Percentiles rank a stretch among this genome's conserved stretches.
Evolutionary conservation across 2,329 filamentous ascomycete species (phyloP).

Genomic region (Diplodia scrobiculata): DNA sequence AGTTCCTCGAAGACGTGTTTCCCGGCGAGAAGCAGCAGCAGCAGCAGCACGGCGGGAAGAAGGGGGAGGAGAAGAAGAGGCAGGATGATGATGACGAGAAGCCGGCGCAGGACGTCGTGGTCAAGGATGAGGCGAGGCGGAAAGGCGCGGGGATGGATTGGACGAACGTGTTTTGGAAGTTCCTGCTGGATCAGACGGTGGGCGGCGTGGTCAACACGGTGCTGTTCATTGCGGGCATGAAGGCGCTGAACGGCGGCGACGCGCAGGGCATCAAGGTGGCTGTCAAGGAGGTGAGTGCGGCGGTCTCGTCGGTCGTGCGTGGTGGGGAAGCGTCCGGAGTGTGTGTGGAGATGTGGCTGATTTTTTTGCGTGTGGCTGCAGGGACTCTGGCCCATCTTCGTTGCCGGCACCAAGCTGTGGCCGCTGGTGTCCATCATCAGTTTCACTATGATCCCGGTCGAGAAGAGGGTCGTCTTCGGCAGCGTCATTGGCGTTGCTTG

Average conservation of each 20-base stretch:
- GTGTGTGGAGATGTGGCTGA: not conserved
- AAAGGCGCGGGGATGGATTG: slow-evolving; percentile 41
- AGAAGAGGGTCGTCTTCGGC: slow-evolving; percentile 70
- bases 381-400: slow-evolving; percentile 59
- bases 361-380: slow-evolving; percentile 34
- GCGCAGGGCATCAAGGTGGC: slow-evolving; percentile 29
- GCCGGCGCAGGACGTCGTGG: slow-evolving; percentile 34
- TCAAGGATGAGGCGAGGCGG: slow-evolving; percentile 41
- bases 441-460: slow-evolving; percentile 71
- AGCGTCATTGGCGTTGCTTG: slow-evolving; percentile 71
- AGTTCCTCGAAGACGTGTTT: slow-evolving; percentile 72
- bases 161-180: slow-evolving; percentile 67
- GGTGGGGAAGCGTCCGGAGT: not conserved
- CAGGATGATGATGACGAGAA: slow-evolving; percentile 34
- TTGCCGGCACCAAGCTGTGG: slow-evolving; percentile 73
- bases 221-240: slow-evolving; percentile 63
- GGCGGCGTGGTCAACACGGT: slow-evolving; percentile 67
- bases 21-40: slow-evolving; percentile 58
- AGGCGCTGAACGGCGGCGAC: slow-evolving; percentile 47
- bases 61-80: no score
- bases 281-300: slow-evolving; percentile 32
- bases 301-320: not conserved
- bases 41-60: not conserved
- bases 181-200: slow-evolving; percentile 68
- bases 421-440: slow-evolving; percentile 69